Base-by-base conservation (phyloP, 2,329 filamentous ascomycete species). In the Knufia petricola region DNA sequence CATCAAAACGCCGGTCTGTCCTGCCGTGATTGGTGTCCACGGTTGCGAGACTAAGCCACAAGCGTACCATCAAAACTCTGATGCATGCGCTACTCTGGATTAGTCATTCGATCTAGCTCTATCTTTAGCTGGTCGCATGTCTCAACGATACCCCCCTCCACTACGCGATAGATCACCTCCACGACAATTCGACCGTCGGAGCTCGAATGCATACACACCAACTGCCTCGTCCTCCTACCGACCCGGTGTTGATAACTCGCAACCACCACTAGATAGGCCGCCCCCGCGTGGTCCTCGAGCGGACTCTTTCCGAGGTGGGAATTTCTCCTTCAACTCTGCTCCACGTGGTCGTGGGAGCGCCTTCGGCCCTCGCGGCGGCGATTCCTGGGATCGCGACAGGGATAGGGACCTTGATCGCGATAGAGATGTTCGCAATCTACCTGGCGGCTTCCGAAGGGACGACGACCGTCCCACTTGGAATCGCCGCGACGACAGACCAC, bases 281-380 rank as follows among this genome's bases (percentile, higher is more conserved):
- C 82, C 85, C 1, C 88, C 88, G 2, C 77, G 87, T 49, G 88
- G 85, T 0, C 87, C 88, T 9, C 87, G 89, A 64, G 86, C 85
- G 3, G 84, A 51, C 85, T 90, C 52, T 69, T 78, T 24, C 76
- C 79, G n/a, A 78, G 75, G 54, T 81, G 80, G 26, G 59, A 61
- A 19, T 56, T 60, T 17, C 64, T 66, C 50, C 60, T 61, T 52
- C 63, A 44, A 26, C 55, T 53, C 54, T 20, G 36, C 51, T 30
- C 53, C 66, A 46, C 62, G 81, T 12, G 76, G 85, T 50, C 82
- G 82, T 37, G 75, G 81, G 50, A 79, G 55, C 9, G 50, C 78
- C 7, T 85, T 82, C 60, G 69, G 70, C 36, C 64, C 63, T 36
- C 65, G 70, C 2, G 74, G 78, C 20, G 84, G 87, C 46, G 82